Conservation (phyloP, 2,329 filamentous ascomycete genomes). For the Colletotrichum aenigma region DNA sequence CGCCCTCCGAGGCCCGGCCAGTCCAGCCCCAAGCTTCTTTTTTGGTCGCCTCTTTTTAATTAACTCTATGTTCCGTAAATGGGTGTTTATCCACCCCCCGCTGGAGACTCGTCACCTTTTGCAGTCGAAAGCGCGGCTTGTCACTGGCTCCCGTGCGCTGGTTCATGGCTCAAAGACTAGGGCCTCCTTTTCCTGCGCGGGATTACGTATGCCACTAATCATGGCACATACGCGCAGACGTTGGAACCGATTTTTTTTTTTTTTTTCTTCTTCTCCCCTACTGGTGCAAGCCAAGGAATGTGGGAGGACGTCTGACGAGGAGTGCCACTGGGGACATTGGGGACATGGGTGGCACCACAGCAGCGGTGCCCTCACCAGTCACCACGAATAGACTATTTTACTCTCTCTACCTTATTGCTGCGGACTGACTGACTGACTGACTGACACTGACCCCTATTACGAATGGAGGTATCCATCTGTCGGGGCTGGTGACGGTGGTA, state of each 20-base stretch:
- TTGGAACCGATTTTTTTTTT: background rate
- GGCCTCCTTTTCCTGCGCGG: background rate
- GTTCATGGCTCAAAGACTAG: background rate
- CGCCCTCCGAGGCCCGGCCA: background rate
- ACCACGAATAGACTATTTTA: background rate
- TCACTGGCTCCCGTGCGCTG: background rate
- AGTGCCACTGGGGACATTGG: background rate
- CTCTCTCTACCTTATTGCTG: background rate
- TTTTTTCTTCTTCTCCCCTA: background rate
- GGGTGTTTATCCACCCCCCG: background rate
- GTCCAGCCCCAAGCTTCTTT: background rate
- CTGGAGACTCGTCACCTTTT: background rate
- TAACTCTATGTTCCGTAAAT: background rate
- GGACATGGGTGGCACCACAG: background rate
- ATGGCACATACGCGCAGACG: background rate
- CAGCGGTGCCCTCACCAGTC: background rate
- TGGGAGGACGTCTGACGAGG: background rate
- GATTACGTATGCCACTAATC: conserved; percentile 17
- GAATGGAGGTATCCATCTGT: background rate
- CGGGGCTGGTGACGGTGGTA: background rate
- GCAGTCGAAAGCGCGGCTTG: background rate
- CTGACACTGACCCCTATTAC: background rate
- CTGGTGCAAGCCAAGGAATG: background rate
- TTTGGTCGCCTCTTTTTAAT: background rate
- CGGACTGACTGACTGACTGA: background rate